phyloP scores from a whole-genome alignment of 805 yeast species.

The Metschnikowia shivogae region DNA sequence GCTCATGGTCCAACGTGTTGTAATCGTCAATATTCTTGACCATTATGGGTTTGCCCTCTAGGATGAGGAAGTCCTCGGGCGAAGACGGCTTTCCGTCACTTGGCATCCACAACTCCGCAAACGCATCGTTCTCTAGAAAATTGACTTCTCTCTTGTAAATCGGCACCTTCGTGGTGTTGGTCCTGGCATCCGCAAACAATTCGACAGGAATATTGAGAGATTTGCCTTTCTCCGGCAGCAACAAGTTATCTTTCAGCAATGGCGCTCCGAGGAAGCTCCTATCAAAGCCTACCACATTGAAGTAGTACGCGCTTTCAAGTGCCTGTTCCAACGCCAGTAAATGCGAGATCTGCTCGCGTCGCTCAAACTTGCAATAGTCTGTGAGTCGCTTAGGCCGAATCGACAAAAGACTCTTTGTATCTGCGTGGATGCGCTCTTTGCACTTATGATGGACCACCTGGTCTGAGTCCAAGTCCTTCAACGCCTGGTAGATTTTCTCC shows the following conservation, averaged over 20 bases:
- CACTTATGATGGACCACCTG: constrained; percentile 35
- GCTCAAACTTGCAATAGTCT: constrained; percentile 33
- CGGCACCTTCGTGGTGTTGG: constrained; percentile 25
- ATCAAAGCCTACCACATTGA: constrained; percentile 42
- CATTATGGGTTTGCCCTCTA: constrained; percentile 22
- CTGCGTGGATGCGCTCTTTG: constrained; percentile 27
- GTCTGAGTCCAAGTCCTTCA: constrained; percentile 34
- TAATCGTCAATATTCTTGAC: constrained; percentile 29
- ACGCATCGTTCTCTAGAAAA: constrained; percentile 23
- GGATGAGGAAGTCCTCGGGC: constrained; percentile 12
- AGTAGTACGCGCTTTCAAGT: constrained; percentile 27
- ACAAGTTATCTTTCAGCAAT: constrained; percentile 23
- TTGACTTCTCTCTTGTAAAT: constrained; percentile 36
- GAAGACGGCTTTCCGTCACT: constrained; percentile 14
- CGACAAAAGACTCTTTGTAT: constrained; percentile 29
- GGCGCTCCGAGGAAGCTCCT: constrained; percentile 38
- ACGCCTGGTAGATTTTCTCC: constrained; percentile 28
- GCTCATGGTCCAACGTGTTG: constrained; percentile 15
- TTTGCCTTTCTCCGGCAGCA: constrained; percentile 12
- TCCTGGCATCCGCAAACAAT: constrained; percentile 35
- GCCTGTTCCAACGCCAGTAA: constrained; percentile 29
- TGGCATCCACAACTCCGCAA: constrained; percentile 16
- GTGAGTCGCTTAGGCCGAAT: constrained; percentile 29
- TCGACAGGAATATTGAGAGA: constrained; percentile 29
- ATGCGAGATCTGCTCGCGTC: constrained; percentile 31